These are phyloP conservation scores for Allomyces macrogynus DNA, from an alignment of 192 early-diverging fungal genomes.

Conservation along the genomic window DNA sequence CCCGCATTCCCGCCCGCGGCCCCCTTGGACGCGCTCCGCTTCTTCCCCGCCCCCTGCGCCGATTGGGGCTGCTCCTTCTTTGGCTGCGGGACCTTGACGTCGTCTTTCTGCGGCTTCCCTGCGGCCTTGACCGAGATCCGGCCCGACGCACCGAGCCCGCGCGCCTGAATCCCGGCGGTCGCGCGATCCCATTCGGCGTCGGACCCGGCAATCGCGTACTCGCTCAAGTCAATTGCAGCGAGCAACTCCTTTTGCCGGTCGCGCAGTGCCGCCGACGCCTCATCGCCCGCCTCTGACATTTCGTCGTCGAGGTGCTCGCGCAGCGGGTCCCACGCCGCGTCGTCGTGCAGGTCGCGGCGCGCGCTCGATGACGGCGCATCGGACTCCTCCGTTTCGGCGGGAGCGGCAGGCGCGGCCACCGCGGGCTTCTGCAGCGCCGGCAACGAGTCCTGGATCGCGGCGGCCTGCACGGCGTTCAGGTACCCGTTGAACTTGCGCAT, in stretches of 20 bases:
- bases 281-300: slow-evolving; percentile 58
- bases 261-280: slow-evolving; percentile 11
- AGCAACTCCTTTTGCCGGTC: background rate
- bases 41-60: no score
- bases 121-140: no score
- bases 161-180: no score
- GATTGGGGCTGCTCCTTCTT: no score
- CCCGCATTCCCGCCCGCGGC: no score
- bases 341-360: slow-evolving; percentile 20
- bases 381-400: slow-evolving; percentile 12
- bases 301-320: slow-evolving; percentile 60
- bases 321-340: slow-evolving; percentile 71
- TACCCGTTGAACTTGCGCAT: slow-evolving; percentile 58
- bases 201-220: background rate
- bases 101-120: no score
- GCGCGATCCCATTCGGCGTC: background rate
- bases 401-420: slow-evolving; percentile 2
- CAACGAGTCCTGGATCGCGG: slow-evolving; percentile 22
- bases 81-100: no score
- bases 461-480: slow-evolving; percentile 39
- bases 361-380: slow-evolving; percentile 6
- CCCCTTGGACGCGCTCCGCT: no score
- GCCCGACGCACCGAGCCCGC: no score
- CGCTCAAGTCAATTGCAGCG: background rate
- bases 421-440: slow-evolving; percentile 12